phyloP scores from a whole-genome alignment of 2,329 filamentous ascomycete genomes.

The Penicillium sp. region DNA sequence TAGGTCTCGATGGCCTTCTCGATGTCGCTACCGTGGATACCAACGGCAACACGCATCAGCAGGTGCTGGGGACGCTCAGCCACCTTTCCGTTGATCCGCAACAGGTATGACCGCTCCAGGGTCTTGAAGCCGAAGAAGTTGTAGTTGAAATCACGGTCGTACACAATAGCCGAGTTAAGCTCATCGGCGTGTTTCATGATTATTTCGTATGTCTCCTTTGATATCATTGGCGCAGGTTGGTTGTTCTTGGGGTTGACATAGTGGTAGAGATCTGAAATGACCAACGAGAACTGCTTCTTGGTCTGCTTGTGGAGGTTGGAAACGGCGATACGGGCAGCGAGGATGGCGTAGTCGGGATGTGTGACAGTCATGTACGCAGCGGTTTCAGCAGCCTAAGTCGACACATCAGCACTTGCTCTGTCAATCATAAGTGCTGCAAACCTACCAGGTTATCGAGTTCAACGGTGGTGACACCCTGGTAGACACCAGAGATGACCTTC shows the following conservation, averaged over 20 bases:
- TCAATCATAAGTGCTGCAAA: not conserved
- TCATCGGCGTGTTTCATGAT: conserved; percentile 95
- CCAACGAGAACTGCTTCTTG: conserved; percentile 98
- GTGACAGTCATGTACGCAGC: conserved; percentile 99
- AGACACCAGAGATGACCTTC: conserved; percentile 98
- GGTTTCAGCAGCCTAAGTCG: conserved; percentile 85
- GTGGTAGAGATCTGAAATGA: conserved; percentile 85
- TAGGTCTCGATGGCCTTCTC: conserved; percentile 95
- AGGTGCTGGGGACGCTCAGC: conserved; percentile 97
- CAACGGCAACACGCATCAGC: conserved; percentile 98
- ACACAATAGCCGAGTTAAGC: conserved; percentile 96
- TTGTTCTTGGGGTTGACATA: conserved; percentile 93
- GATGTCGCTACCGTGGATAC: conserved; percentile 89
- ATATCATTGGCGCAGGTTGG: conserved; percentile 84
- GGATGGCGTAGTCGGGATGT: conserved; percentile 96
- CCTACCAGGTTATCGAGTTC: conserved; percentile 94
- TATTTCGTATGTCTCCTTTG: conserved; percentile 76
- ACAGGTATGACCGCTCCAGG: conserved; percentile 89
- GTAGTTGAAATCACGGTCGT: conserved; percentile 99
- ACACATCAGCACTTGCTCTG: no score
- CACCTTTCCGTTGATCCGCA: conserved; percentile 90
- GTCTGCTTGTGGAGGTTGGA: conserved; percentile 99
- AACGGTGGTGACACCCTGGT: conserved; percentile 91
- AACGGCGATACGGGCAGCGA: conserved; percentile 94
- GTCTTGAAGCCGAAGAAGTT: conserved; percentile 99